phyloP scores from a whole-genome alignment of 2,329 filamentous ascomycete genomes.

The Escovopsis sp. region DNA sequence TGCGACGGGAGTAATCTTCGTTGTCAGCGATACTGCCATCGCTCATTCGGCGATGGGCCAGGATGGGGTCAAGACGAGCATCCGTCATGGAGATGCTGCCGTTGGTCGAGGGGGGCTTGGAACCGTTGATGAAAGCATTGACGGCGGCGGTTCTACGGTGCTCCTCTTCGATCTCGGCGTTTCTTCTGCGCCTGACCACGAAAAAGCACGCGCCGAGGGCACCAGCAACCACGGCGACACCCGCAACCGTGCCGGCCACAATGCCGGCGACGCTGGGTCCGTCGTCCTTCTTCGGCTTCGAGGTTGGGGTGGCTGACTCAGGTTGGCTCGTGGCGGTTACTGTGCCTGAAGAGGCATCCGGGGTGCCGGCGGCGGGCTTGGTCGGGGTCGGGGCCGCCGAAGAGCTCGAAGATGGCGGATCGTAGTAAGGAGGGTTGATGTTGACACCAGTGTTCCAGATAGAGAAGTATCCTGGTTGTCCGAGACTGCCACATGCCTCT shows the following conservation, averaged over 20 bases:
- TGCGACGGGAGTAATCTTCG: slow-evolving; percentile 89
- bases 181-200: slow-evolving; percentile 59
- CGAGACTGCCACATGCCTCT: slow-evolving; percentile 42
- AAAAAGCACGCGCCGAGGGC: slow-evolving; percentile 57
- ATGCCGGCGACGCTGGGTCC: slow-evolving; percentile 67
- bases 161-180: slow-evolving; percentile 68
- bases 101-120: slow-evolving; percentile 47
- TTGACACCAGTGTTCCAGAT: slow-evolving; percentile 36
- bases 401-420: slow-evolving; percentile 7
- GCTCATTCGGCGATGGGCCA: slow-evolving; percentile 73
- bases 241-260: slow-evolving; percentile 76
- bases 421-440: slow-evolving; percentile 19
- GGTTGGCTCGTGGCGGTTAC: slow-evolving; percentile 12
- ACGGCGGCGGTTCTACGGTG: slow-evolving; percentile 69
- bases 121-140: slow-evolving; percentile 56
- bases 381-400: slow-evolving; percentile 12
- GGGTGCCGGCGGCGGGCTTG: slow-evolving; percentile 6
- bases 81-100: slow-evolving; percentile 61
- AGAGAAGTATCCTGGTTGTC: slow-evolving; percentile 20
- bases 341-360: slow-evolving; percentile 5
- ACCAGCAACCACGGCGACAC: slow-evolving; percentile 54
- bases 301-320: slow-evolving; percentile 6
- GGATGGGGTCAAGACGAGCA: slow-evolving; percentile 71
- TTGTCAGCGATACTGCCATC: slow-evolving; percentile 95
- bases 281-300: slow-evolving; percentile 14